Conservation (phyloP, 108 stramenopile species). For the Epipyxis sp. region DNA sequence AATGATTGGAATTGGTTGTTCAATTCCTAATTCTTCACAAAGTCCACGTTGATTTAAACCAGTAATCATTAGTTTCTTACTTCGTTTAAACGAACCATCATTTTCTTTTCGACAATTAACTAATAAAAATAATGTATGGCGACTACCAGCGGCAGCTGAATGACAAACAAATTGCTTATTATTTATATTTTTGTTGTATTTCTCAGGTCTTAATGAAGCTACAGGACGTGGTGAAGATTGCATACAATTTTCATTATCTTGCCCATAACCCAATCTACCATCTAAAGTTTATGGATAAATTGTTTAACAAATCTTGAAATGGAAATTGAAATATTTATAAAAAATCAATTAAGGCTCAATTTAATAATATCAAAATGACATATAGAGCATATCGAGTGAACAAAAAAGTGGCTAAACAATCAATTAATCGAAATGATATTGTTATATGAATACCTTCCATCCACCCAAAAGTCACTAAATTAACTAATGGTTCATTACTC, state of each 20-base stretch:
- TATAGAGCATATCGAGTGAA: neutral
- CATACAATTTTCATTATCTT: neutral
- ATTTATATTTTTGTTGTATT: neutral
- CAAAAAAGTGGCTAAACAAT: neutral
- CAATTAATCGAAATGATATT: neutral
- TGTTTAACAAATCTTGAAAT: neutral
- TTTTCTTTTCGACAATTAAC: neutral
- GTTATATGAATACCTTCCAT: neutral
- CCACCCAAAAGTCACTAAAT: constrained; percentile 6
- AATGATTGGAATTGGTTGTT: neutral
- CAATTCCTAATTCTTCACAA: neutral
- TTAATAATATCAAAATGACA: neutral
- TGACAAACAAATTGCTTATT: neutral
- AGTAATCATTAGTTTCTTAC: neutral
- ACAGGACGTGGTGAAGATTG: neutral
- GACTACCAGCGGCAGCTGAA: neutral
- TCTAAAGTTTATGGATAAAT: neutral
- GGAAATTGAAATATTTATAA: no score
- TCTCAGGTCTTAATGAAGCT: neutral
- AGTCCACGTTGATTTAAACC: constrained; percentile 1
- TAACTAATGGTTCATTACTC: neutral
- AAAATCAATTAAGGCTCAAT: no score
- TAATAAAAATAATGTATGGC: neutral
- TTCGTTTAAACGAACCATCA: neutral
- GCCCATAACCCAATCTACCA: neutral